Base-by-base conservation (phyloP, 441 rosid genomes). In the Biscutella auriculata region DNA sequence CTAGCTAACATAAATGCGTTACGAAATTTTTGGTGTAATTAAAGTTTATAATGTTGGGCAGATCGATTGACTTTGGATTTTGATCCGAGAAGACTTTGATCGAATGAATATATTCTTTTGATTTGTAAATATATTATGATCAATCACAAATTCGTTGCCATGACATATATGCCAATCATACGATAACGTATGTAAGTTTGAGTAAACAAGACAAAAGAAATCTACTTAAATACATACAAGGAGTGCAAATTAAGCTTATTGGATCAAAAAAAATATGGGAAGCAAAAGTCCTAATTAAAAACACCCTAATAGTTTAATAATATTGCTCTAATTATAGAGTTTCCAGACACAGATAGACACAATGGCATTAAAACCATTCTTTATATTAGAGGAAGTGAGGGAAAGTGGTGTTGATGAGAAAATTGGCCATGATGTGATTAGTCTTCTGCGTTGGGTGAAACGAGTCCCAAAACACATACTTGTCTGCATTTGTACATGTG, bases 371-470 rank as follows among this genome's bases (percentile, higher is more conserved):
- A 40, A n/a, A 36, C 29, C 28, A 44, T 21, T 53, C n/a, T n/a
- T n/a, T n/a, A n/a, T n/a, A n/a, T n/a, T 62, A 63, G 23, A 65
- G 58, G 36, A 76, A 71, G 19, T 71, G 65, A 27, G 69, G 57
- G 9, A 83, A 67, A 16, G 69, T 61, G 21, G 36, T 67, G 48
- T 68, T 78, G 35, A 81, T 25, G 15, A 79, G 23, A 40, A 72
- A 48, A 71, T 73, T 66, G 6, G 91, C 82, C 34, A 83, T 40
- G 12, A 83, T 71, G 1, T 33, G 64, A 60, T 69, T 65, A 15
- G 91, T 79, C 75, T 79, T 83, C 73, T 83, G 65, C 0, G 87
- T 74, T 6, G 91, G 91, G 32, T 81, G 91, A 60, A 83, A 81
- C 21, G 85, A 80, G 48, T 83, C 90, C 90, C 90, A 83, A 60